phyloP scores from a whole-genome alignment of 1,284 basidiomycete genomes.

The Anthracocystis panici-leucophaei region DNA sequence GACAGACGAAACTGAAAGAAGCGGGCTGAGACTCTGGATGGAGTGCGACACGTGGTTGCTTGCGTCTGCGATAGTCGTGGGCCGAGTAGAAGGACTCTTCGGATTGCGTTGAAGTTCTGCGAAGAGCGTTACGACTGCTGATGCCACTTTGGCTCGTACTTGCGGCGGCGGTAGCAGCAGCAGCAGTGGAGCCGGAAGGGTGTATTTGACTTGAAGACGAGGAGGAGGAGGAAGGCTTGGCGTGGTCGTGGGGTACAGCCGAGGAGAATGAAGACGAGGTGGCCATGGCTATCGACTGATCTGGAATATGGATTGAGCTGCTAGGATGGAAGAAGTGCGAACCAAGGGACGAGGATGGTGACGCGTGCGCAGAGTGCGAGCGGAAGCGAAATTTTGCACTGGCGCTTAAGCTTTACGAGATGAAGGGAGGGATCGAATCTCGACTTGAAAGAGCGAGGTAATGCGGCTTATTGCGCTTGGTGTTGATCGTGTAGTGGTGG shows the following conservation, averaged over 20 bases:
- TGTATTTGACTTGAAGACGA: slow-evolving; percentile 14
- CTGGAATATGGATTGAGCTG: not conserved
- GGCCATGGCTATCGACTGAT: slow-evolving; percentile 1
- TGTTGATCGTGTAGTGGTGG: no score
- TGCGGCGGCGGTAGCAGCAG: not conserved
- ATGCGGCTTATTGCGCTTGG: no score
- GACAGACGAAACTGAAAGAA: slow-evolving; percentile 65
- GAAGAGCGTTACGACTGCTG: slow-evolving; percentile 20
- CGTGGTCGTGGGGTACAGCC: not conserved
- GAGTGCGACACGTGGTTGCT: slow-evolving; percentile 42
- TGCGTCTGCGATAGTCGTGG: slow-evolving; percentile 40
- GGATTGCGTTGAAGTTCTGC: slow-evolving; percentile 30
- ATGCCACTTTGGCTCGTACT: not conserved
- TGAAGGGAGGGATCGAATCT: no score
- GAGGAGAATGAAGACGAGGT: slow-evolving; percentile 3
- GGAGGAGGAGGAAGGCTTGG: not conserved
- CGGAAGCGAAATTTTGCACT: no score
- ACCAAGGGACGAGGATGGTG: not conserved
- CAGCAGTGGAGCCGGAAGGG: not conserved
- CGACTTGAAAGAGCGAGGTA: no score
- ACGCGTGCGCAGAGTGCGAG: no score
- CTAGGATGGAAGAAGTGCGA: not conserved
- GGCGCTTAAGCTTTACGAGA: no score
- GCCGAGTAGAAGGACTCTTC: slow-evolving; percentile 49
- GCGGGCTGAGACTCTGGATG: slow-evolving; percentile 44